These are phyloP conservation scores for Grosmannia huntii DNA, from an alignment of 2,329 filamentous ascomycete genomes.

Conservation along the genomic window DNA sequence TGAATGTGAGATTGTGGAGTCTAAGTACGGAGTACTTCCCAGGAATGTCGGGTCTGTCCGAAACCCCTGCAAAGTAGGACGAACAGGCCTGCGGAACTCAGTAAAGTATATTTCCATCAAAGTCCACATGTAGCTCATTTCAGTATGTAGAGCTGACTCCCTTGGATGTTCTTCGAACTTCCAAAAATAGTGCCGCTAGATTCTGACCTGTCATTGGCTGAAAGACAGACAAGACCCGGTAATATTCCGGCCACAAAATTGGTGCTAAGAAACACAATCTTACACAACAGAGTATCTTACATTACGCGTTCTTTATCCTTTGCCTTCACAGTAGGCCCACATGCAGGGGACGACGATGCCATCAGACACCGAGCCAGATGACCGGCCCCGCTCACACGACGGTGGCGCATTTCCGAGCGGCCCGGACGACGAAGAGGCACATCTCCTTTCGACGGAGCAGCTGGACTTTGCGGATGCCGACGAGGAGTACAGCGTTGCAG, in stretches of 20 bases:
- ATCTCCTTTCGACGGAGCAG: background rate
- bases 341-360: background rate
- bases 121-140: no score
- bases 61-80: no score
- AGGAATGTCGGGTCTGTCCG: no score
- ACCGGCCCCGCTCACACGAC: background rate
- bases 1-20: no score
- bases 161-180: no score
- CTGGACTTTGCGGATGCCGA: background rate
- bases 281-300: background rate
- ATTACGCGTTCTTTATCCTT: background rate
- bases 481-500: background rate
- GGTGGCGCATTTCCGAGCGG: background rate
- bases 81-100: no score
- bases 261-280: background rate
- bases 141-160: no score
- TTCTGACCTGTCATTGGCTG: no score
- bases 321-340: background rate
- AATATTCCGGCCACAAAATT: background rate
- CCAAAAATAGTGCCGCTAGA: no score
- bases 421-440: background rate
- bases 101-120: no score
- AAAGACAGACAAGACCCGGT: background rate
- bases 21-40: no score
- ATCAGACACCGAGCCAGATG: background rate